Evolutionary conservation across 2,329 filamentous ascomycete genomes (phyloP).

Genomic region (Sporothrix pseudoabietina): DNA sequence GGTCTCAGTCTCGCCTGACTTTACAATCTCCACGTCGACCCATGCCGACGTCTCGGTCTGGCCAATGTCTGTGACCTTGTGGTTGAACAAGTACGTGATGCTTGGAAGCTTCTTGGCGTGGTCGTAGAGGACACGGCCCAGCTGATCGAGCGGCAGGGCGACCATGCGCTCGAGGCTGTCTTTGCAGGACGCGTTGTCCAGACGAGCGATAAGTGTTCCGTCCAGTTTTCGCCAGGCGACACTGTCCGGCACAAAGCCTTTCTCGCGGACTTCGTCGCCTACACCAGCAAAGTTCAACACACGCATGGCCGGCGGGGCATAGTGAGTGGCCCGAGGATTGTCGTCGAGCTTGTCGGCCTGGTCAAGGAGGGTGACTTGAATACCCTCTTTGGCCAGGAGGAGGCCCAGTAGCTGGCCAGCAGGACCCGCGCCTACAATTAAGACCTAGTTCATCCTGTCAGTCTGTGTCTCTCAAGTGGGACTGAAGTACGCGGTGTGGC

Average conservation of each 20-base stretch:
- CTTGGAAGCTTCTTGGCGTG: background rate
- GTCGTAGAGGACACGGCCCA: background rate
- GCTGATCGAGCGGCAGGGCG: background rate
- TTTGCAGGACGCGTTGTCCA: background rate
- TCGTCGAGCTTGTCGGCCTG: background rate
- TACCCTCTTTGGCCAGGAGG: background rate
- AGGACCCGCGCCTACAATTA: background rate
- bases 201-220: background rate
- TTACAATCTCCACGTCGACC: background rate
- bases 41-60: background rate
- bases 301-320: background rate
- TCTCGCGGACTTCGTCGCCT: background rate
- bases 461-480: too few relatives aligned
- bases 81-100: background rate
- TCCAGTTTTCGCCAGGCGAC: constrained; percentile 9
- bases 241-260: background rate
- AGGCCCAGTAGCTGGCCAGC: background rate
- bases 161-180: background rate
- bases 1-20: background rate
- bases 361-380: background rate
- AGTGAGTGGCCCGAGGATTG: background rate
- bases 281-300: background rate
- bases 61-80: background rate
- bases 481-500: background rate
- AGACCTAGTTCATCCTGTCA: background rate